Base-by-base conservation (phyloP, 345 rosid species). In the Carallia pectinifolia region DNA sequence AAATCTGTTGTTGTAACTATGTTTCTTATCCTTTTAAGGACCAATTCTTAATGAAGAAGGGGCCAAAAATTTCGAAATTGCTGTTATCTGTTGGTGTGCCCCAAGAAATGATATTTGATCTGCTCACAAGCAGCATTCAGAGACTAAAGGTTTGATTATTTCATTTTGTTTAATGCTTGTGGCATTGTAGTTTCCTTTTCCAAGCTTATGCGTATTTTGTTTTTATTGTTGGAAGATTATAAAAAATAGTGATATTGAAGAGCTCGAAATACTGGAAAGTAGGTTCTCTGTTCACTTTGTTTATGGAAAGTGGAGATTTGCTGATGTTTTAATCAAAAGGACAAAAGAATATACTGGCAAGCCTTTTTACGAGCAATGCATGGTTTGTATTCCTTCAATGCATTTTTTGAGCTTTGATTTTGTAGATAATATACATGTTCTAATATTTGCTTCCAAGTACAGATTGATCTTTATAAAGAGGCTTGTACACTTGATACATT, bases 381-480 rank as follows among this genome's bases (percentile, higher is more conserved):
- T 87, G 90, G 89, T 89, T 63, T 68, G 81, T 67, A 40, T 67
- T 48, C 50, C 63, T 59, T 54, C 55, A 33, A 33, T 33, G 34
- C 34, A 33, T 52, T 52, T 52, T 10, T 52, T 19, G n/a, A 17
- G n/a, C 55, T 19, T 13, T 6, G n/a, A 15, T 52, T 52, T 15
- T 52, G 55, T 5, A 15, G 55, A 17, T 15, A 15, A 52, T 15
- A 15, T 17, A 19, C 16, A 76, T 54, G 34, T 33, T 33, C 34
- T 33, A 4, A 2, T 2, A 33, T 33, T 1, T 33, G 34, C 34
- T 33, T 33, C 34, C 4, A 2, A 33, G 34, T 33, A 4, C 80
- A 89, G 91, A 81, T 81, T 67, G 90, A 89, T 68, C 87, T 89
- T 84, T 87, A 90, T 91, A 89, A 89, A 55, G 95, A 89, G 74